These are phyloP conservation scores for Leishmania gerbilli DNA, from an alignment of 208 protist species.

Conservation along the genomic window DNA sequence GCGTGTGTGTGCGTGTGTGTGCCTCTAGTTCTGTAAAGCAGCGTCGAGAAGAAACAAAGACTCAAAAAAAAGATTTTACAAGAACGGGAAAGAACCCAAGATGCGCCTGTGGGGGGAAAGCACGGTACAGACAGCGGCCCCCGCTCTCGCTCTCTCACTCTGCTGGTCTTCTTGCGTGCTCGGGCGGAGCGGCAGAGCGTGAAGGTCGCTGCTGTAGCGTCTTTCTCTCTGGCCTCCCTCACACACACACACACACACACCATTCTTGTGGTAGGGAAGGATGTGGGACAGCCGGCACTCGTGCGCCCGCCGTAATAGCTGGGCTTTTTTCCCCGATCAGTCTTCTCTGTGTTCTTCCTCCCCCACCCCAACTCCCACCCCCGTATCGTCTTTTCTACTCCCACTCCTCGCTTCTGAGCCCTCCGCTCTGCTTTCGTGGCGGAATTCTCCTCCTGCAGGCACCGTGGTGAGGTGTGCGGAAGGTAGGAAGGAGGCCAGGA, in stretches of 20 bases:
- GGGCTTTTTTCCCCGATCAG: no score
- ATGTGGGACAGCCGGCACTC: background rate
- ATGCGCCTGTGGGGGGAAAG: background rate
- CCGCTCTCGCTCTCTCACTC: background rate
- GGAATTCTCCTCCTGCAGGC: background rate
- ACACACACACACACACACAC: no score
- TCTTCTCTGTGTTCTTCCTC: background rate
- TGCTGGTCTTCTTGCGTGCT: background rate
- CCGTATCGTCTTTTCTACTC: background rate
- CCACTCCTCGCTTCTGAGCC: background rate
- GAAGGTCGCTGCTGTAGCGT: background rate
- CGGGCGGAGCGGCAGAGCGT: background rate
- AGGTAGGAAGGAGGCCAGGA: background rate
- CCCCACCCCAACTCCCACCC: background rate
- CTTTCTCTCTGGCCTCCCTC: background rate
- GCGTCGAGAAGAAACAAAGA: background rate
- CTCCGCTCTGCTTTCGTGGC: background rate
- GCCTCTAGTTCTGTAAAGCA: slow-evolving; percentile 1
- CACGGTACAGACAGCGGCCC: background rate
- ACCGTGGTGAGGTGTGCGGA: background rate
- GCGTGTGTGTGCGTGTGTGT: background rate
- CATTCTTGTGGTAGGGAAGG: background rate
- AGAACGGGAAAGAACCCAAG: background rate
- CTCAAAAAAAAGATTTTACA: background rate
- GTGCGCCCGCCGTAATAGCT: background rate